phyloP scores from a whole-genome alignment of 2,329 filamentous ascomycete species.

The Penicillium sp. region DNA sequence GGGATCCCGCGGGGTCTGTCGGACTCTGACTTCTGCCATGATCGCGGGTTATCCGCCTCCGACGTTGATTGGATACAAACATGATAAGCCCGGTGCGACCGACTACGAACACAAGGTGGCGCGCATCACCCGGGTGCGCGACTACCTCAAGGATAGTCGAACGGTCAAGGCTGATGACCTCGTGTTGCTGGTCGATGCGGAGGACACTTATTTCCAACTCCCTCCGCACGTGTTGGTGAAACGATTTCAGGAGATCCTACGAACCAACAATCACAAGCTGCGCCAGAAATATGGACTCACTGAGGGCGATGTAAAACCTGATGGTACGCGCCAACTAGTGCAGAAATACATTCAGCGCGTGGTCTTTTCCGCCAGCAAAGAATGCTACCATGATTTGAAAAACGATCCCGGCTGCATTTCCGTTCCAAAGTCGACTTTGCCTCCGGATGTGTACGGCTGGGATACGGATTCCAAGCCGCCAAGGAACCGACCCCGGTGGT shows the following conservation, averaged over 20 bases:
- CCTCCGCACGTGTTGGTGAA: slow-evolving; percentile 57
- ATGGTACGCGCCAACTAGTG: slow-evolving; percentile 18
- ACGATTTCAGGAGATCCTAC: slow-evolving; percentile 54
- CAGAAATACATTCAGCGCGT: slow-evolving; percentile 50
- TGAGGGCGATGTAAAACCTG: slow-evolving; percentile 16
- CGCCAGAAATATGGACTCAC: slow-evolving; percentile 45
- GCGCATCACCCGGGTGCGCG: slow-evolving; percentile 43
- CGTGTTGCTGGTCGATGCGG: slow-evolving; percentile 58
- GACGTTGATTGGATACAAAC: slow-evolving; percentile 47
- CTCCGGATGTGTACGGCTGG: slow-evolving; percentile 46
- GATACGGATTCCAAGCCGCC: slow-evolving; percentile 39
- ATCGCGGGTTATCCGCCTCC: slow-evolving; percentile 56
- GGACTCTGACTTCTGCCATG: slow-evolving; percentile 52
- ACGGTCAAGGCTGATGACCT: slow-evolving; percentile 55
- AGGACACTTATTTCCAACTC: slow-evolving; percentile 61
- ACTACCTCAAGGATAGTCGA: slow-evolving; percentile 46
- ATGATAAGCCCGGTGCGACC: slow-evolving; percentile 25
- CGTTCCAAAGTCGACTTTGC: slow-evolving; percentile 49
- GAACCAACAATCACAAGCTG: slow-evolving; percentile 51
- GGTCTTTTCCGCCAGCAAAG: slow-evolving; percentile 52
- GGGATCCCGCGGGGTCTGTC: slow-evolving; percentile 51
- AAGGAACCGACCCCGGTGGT: slow-evolving; percentile 44
- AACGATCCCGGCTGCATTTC: slow-evolving; percentile 49
- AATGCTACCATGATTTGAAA: slow-evolving; percentile 43
- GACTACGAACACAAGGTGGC: slow-evolving; percentile 42